Conservation (phyloP, 2,329 filamentous ascomycete species). For the Aspergillus terreus region DNA sequence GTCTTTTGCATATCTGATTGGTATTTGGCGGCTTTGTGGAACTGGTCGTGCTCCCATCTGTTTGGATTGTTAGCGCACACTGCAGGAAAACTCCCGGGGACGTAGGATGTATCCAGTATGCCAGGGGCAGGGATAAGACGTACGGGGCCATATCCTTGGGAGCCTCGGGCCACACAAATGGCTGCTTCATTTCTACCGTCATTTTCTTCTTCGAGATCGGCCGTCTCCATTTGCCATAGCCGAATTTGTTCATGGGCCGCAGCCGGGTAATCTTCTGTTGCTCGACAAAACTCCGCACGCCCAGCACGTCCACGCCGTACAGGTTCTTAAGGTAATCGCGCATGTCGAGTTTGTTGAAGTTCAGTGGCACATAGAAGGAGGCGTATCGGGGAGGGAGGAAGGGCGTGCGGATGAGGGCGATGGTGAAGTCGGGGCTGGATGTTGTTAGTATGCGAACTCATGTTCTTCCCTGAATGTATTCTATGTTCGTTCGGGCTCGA, state of each 20-base stretch:
- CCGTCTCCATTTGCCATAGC: conserved; percentile 61
- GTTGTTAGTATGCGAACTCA: not conserved
- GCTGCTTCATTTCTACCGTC: conserved; percentile 83
- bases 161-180: conserved; percentile 80
- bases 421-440: conserved; percentile 72
- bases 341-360: conserved; percentile 93
- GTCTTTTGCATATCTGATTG: conserved; percentile 40
- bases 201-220: conserved; percentile 80
- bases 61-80: not conserved
- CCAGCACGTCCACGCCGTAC: conserved; percentile 70
- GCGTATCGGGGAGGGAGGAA: conserved; percentile 75
- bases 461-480: not conserved
- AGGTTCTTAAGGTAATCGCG: conserved; percentile 89
- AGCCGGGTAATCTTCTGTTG: conserved; percentile 58
- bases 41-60: conserved; percentile 62
- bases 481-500: not conserved
- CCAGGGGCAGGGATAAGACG: conserved; percentile 26
- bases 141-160: conserved; percentile 60
- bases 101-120: not conserved
- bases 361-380: conserved; percentile 84
- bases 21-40: conserved; percentile 50
- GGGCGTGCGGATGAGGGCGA: conserved; percentile 73
- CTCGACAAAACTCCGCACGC: conserved; percentile 76
- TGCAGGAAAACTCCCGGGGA: not conserved
- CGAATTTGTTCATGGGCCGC: conserved; percentile 31